phyloP scores from a whole-genome alignment of 768 basidiomycete species.

The Amanita thiersii region DNA sequence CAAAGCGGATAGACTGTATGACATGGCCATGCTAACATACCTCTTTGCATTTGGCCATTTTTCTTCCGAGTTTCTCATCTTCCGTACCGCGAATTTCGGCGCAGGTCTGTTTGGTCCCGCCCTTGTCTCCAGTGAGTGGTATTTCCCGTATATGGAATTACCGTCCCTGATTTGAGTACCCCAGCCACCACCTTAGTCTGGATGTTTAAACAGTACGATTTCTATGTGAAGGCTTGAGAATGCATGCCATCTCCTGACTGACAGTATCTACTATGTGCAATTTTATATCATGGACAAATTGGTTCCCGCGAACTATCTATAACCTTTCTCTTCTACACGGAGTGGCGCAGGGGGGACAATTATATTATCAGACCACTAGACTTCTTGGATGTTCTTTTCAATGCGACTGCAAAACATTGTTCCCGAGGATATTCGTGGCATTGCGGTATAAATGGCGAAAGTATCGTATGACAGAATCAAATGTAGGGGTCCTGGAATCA shows the following conservation, averaged over 20 bases:
- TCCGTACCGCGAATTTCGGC: constrained; percentile 59
- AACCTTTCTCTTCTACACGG: not conserved
- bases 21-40: constrained; percentile 83
- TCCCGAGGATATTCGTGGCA: too few relatives aligned
- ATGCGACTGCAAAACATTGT: too few relatives aligned
- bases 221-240: constrained; percentile 45
- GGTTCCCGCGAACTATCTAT: not conserved
- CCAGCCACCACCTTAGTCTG: constrained; percentile 65
- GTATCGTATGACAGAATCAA: too few relatives aligned
- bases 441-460: too few relatives aligned
- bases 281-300: too few relatives aligned
- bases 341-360: too few relatives aligned
- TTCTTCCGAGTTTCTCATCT: constrained; percentile 77
- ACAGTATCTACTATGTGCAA: not conserved
- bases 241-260: constrained; percentile 13
- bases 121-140: constrained; percentile 74
- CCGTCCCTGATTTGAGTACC: constrained; percentile 11
- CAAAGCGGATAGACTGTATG: constrained; percentile 60
- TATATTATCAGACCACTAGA: too few relatives aligned
- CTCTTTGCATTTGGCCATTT: constrained; percentile 90
- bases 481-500: too few relatives aligned
- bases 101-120: constrained; percentile 62
- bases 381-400: too few relatives aligned
- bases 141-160: constrained; percentile 1
- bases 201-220: constrained; percentile 82